A percentile compares a stretch with the other conserved stretches of the same genome.
Evolutionary conservation across 805 yeast genomes (phyloP).

Genomic region (Zygoascus ofunaensis): DNA sequence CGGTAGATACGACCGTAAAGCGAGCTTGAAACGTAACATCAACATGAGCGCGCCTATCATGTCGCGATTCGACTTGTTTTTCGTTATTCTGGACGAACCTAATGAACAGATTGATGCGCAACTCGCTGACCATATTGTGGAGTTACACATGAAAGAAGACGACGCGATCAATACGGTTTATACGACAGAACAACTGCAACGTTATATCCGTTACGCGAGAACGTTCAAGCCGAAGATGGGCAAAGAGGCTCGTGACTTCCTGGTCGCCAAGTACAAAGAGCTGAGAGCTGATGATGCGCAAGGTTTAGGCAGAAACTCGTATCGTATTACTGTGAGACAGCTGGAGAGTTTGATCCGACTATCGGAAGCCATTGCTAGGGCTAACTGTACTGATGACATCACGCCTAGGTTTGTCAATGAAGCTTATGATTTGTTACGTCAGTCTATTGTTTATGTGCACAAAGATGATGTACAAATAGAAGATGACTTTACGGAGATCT

Average conservation of each 20-base stretch:
- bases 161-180: constrained; percentile 85
- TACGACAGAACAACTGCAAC: constrained; percentile 74
- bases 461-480: constrained; percentile 84
- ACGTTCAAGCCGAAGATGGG: constrained; percentile 88
- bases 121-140: constrained; percentile 86
- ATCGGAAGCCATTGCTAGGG: constrained; percentile 93
- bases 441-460: constrained; percentile 88
- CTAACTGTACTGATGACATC: constrained; percentile 85
- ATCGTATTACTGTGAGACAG: constrained; percentile 94
- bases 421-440: constrained; percentile 82
- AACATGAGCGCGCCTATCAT: constrained; percentile 97
- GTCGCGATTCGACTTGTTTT: constrained; percentile 95
- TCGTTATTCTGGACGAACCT: constrained; percentile 90
- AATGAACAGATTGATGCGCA: constrained; percentile 85
- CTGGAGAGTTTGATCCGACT: constrained; percentile 88
- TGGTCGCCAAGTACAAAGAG: constrained; percentile 75
- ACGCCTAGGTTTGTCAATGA: constrained; percentile 82
- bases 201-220: constrained; percentile 85
- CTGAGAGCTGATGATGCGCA: constrained; percentile 85
- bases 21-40: constrained; percentile 74
- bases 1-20: constrained; percentile 88
- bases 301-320: constrained; percentile 70
- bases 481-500: constrained; percentile 43
- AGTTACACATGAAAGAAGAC: constrained; percentile 83
- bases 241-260: constrained; percentile 63